Evolutionary conservation across 1,284 basidiomycete species (phyloP).

Genomic region (Boletus austroedulis): DNA sequence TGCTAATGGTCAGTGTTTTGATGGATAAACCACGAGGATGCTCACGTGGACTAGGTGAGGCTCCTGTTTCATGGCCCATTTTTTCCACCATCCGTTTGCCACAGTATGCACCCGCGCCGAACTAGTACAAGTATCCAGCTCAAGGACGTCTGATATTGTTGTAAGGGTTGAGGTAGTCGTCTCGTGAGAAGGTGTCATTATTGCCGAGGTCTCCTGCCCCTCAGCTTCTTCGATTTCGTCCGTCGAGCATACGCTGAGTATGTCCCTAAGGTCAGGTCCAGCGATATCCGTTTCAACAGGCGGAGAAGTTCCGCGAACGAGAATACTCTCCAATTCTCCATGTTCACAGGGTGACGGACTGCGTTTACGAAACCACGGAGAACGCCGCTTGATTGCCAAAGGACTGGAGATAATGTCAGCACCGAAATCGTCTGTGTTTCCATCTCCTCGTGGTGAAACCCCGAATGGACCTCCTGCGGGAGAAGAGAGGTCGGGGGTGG

Average conservation of each 20-base stretch:
- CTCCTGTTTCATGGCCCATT: conserved; percentile 43
- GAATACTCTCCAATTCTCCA: conserved; percentile 28
- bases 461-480: conserved; percentile 39
- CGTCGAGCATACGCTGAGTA: conserved; percentile 43
- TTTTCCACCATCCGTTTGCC: conserved; percentile 58
- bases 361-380: conserved; percentile 15
- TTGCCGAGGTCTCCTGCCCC: conserved; percentile 8
- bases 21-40: conserved; percentile 9
- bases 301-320: conserved; percentile 40
- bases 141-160: conserved; percentile 21
- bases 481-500: conserved; percentile 62
- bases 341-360: conserved; percentile 3
- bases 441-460: conserved; percentile 12
- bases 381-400: conserved; percentile 33
- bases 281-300: conserved; percentile 16
- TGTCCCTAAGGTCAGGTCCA: conserved; percentile 48
- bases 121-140: conserved; percentile 22
- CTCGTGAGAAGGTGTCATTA: neutral
- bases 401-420: conserved; percentile 65
- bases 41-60: conserved; percentile 24
- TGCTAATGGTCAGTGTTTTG: conserved; percentile 21
- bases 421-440: conserved; percentile 44
- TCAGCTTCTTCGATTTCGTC: conserved; percentile 49
- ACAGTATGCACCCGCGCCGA: conserved; percentile 44
- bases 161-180: neutral